Evolutionary conservation across 495 filamentous ascomycete species (phyloP), one percentile per base, ranked within the genome.

Genomic region (Trichoderma orchidacearum): DNA sequence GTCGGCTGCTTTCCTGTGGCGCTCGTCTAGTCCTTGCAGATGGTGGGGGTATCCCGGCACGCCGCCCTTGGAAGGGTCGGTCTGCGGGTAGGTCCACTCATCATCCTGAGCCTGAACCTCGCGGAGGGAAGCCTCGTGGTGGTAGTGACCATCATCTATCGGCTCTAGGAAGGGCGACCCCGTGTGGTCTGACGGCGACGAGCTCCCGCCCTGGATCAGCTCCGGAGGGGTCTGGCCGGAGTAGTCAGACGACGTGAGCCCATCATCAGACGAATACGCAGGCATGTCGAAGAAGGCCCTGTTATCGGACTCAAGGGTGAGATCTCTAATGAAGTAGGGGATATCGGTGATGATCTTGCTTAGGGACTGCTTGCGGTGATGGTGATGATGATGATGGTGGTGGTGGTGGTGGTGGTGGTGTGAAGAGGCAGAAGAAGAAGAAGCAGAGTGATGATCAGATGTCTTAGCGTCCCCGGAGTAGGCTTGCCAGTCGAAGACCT

Each of bases 131-230:
- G 30, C 30, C 28, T 53, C 28, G 6, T 11, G 51, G 51, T 30
- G 51, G 28, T 53, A 32, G 51, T 53, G 51, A 15, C 51, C 28
- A 53, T 53, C 51, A 6, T 55, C 53, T 27, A 27, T 30, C 7
- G 30, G 31, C 53, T 55, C 53, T 5, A 34, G 53, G 30, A 55
- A 34, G 23, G 30, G 30, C 30, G 30, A 23, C 13, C 31, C 53
- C 30, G 53, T 35, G 53, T 55, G 53, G 30, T 55, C 53, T 13
- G 53, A 55, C 12, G 53, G 53, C 53, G 53, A 55, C 30, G 53
- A 21, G 53, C 53, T 55, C 5, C 53, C 53, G 9, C 53, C 53
- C 31, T 21, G 53, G 53, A 55, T 23, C 23, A 55, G 53, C n/a
- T 55, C 53, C 12, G 53, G 53, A n/a, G 53, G 53, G n/a, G 53